phyloP scores from a whole-genome alignment of 108 stramenopile species.

The Cyclotella sp. region DNA sequence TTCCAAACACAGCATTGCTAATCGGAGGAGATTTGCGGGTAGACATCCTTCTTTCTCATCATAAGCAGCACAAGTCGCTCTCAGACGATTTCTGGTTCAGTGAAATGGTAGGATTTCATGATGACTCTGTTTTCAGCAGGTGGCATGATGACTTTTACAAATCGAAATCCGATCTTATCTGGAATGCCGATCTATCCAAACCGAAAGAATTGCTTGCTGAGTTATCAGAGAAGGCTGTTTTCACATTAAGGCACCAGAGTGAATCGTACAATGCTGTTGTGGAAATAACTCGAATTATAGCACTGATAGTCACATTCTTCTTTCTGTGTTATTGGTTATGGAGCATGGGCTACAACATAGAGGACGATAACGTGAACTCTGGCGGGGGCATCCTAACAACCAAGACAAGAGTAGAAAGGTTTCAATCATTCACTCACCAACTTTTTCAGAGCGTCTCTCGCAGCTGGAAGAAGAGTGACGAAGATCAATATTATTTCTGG shows the following conservation, averaged over 20 bases:
- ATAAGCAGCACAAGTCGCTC: slow-evolving; percentile 18
- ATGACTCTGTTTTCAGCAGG: slow-evolving; percentile 15
- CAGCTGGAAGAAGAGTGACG: slow-evolving; percentile 28
- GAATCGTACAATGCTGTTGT: slow-evolving; percentile 45
- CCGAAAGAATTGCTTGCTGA: slow-evolving; percentile 48
- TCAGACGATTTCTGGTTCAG: slow-evolving; percentile 35
- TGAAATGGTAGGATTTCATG: slow-evolving; percentile 21
- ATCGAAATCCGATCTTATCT: slow-evolving; percentile 28
- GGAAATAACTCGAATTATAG: slow-evolving; percentile 52
- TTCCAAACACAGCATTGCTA: slow-evolving; percentile 64
- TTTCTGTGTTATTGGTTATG: slow-evolving; percentile 71
- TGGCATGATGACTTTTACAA: slow-evolving; percentile 17
- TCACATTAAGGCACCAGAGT: slow-evolving; percentile 62
- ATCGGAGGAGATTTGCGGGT: slow-evolving; percentile 61
- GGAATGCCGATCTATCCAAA: slow-evolving; percentile 43
- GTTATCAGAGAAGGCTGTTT: slow-evolving; percentile 56
- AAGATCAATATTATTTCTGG: slow-evolving; percentile 49
- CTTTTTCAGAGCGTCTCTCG: slow-evolving; percentile 13
- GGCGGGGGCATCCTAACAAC: background rate
- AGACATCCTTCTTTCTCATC: slow-evolving; percentile 51
- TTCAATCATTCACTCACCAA: slow-evolving; percentile 1
- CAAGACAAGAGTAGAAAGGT: slow-evolving; percentile 11
- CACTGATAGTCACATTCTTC: slow-evolving; percentile 51
- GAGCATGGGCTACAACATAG: slow-evolving; percentile 54
- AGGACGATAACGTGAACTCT: slow-evolving; percentile 9